These are phyloP conservation scores for Waltiozyma sp. DNA, from an alignment of 1,139 yeast genomes.

Conservation along the genomic window DNA sequence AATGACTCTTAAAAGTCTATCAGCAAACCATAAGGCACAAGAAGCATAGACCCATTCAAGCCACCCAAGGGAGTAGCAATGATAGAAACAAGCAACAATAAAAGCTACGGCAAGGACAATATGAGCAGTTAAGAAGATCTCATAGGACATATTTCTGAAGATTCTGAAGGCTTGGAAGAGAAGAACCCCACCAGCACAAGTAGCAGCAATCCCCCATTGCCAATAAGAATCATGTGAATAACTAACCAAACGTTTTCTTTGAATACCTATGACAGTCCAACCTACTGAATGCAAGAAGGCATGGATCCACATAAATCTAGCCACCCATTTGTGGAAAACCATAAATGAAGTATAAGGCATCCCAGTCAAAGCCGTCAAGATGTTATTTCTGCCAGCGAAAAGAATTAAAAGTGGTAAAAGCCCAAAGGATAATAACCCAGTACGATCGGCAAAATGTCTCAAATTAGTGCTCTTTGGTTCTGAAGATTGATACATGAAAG, in stretches of 20 bases:
- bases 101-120: slow-evolving; percentile 45
- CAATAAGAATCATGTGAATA: slow-evolving; percentile 5
- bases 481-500: slow-evolving; percentile 24
- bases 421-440: slow-evolving; percentile 38
- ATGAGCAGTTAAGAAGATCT: slow-evolving; percentile 50
- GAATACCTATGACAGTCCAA: slow-evolving; percentile 29
- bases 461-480: slow-evolving; percentile 7
- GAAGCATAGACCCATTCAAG: slow-evolving; percentile 40
- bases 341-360: slow-evolving; percentile 55
- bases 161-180: slow-evolving; percentile 35
- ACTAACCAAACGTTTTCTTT: slow-evolving; percentile 5
- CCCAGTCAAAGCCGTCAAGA: slow-evolving; percentile 51
- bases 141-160: slow-evolving; percentile 53
- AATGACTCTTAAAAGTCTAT: slow-evolving; percentile 26
- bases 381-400: slow-evolving; percentile 56
- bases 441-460: slow-evolving; percentile 40
- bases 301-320: slow-evolving; percentile 22
- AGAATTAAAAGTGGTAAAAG: slow-evolving; percentile 39
- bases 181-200: slow-evolving; percentile 28
- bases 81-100: slow-evolving; percentile 50
- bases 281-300: slow-evolving; percentile 47
- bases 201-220: slow-evolving; percentile 39
- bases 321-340: slow-evolving; percentile 53
- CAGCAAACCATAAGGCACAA: slow-evolving; percentile 55
- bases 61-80: slow-evolving; percentile 35